Conservation (phyloP, 257 asterid genomes). For the Oldenlandia corymbosa region DNA sequence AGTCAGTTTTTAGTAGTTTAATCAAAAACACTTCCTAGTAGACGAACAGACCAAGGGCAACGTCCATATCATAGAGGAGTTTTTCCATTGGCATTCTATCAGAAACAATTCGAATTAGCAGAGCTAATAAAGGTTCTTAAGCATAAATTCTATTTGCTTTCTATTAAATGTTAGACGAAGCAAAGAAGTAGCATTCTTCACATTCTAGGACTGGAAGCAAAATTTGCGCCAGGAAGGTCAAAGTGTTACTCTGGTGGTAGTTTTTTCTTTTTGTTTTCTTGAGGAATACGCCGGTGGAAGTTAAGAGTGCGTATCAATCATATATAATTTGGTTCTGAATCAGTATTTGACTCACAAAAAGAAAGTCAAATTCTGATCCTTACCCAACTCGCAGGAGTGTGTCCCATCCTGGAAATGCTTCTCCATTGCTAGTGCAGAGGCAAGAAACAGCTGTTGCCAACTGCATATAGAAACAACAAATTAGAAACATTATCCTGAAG, state of each 20-base stretch:
- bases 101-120: neutral
- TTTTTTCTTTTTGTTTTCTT: too few species aligned
- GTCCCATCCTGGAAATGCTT: constrained; percentile 81
- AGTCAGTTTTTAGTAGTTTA: neutral
- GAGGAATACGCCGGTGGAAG: too few species aligned
- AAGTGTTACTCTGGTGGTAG: neutral
- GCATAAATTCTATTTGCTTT: neutral
- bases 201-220: neutral
- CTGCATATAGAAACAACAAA: constrained; percentile 38
- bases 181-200: neutral
- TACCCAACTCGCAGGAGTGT: constrained; percentile 85
- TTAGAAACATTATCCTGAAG: neutral
- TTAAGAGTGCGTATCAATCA: too few species aligned
- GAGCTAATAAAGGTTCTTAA: neutral
- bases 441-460: constrained; percentile 59
- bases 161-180: neutral
- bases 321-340: too few species aligned
- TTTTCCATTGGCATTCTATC: too few species aligned
- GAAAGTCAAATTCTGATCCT: constrained; percentile 19
- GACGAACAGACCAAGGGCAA: neutral
- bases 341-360: neutral
- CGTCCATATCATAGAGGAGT: too few species aligned
- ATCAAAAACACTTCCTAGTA: neutral
- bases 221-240: neutral
- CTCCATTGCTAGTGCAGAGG: constrained; percentile 80